A percentile compares a stretch with the other conserved stretches of the same genome.
Conservation (phyloP, 192 early-diverging fungal species). For the Coemansia sp. region DNA sequence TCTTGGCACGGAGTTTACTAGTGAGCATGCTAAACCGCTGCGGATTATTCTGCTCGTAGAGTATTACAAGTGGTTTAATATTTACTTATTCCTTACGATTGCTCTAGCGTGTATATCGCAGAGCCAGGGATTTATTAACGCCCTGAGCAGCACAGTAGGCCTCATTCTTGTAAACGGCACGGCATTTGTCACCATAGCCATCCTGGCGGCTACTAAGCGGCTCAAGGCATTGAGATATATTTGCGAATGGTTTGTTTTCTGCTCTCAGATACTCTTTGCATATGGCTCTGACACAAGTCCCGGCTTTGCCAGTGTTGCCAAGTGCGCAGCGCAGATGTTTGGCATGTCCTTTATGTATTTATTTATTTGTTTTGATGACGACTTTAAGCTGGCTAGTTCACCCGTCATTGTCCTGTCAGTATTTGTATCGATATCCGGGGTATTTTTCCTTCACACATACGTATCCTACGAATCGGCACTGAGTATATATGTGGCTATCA, state of each 20-base stretch:
- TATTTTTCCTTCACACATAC: neutral
- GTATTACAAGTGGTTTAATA: neutral
- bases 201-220: neutral
- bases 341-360: neutral
- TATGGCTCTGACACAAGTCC: neutral
- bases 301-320: neutral
- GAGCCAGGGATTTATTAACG: neutral
- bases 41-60: neutral
- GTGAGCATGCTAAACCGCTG: neutral
- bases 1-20: neutral
- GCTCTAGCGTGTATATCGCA: neutral
- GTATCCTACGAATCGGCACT: neutral
- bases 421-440: neutral
- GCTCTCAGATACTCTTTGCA: neutral
- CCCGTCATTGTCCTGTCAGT: neutral
- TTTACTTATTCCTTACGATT: neutral
- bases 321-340: conserved; percentile 6
- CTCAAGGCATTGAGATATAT: neutral
- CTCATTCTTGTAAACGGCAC: neutral
- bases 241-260: neutral
- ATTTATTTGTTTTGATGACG: neutral
- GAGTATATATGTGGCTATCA: neutral
- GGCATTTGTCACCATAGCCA: neutral
- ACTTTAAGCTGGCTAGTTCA: neutral
- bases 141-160: neutral